Evolutionary conservation across 768 basidiomycete species (phyloP), one percentile per base, ranked within the genome.

Genomic region (Lactarius evosmus): DNA sequence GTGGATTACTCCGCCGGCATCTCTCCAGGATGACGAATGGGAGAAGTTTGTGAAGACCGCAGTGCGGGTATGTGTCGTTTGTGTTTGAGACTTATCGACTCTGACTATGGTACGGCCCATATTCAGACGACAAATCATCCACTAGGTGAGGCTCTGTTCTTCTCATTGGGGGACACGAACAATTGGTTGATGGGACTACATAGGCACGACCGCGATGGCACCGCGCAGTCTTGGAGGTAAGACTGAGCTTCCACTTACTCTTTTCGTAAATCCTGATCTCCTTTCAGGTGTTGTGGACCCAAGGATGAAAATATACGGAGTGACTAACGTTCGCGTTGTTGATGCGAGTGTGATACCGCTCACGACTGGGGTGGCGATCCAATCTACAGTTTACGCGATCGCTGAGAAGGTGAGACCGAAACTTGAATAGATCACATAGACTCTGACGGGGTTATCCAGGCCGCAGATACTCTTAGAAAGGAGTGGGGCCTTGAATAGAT

Each of bases 151-250:
- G 52, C 7, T 44, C 11, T 41, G 8, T 7, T 36, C 30, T 36
- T 19, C 19, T 12, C 7, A 7, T 6, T 4, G 14, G 12, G 38
- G 3, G 8, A 19, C 9, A 9, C 29, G 3, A 6, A 5, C 53
- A 22, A n/a, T 29, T 14, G 40, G 25, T 56, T 64, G 25, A 58
- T 27, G 7, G 7, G 9, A 32, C 7, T 22, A 5, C 25, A 6
- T 12, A 56, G 63, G 66, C 50, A 67, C 66, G 33, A 66, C 63
- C 7, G 66, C 66, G 27, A 67, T 67, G 63, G 63, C 66, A 44
- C 59, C 66, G 4, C 66, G 63, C 63, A 56, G 36, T 53, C 63
- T 67, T 41, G 66, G 66, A 38, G 66, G 66, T 22, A 56, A 33
- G 59, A 36, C 9, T 4, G 5, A 2, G 16, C 25, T 49, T n/a